Evolutionary conservation across 805 yeast genomes (phyloP).

Genomic region (Zygoascus biomembranicola): DNA sequence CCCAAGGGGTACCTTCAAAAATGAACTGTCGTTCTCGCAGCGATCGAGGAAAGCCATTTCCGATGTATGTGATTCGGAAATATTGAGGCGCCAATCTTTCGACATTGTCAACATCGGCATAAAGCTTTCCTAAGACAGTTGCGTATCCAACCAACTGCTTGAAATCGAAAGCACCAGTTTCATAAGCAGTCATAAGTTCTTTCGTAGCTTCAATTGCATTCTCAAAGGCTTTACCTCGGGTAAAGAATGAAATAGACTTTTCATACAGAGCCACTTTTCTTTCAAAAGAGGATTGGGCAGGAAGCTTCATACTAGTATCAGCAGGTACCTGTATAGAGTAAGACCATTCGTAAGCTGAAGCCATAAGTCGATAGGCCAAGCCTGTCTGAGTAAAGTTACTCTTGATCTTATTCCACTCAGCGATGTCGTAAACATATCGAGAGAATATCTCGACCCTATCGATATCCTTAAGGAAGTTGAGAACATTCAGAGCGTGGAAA

Average conservation of each 20-base stretch:
- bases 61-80: constrained; percentile 72
- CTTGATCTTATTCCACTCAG: constrained; percentile 51
- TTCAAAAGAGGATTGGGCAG: constrained; percentile 73
- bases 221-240: constrained; percentile 65
- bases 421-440: constrained; percentile 69
- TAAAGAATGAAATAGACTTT: constrained; percentile 60
- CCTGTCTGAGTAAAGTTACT: constrained; percentile 75
- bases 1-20: constrained; percentile 81
- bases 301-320: constrained; percentile 58
- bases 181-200: constrained; percentile 69
- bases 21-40: constrained; percentile 70
- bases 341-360: constrained; percentile 66
- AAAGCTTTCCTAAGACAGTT: constrained; percentile 58
- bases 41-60: constrained; percentile 75
- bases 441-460: constrained; percentile 73
- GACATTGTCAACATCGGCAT: constrained; percentile 53
- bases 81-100: constrained; percentile 71
- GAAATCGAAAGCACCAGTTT: constrained; percentile 63
- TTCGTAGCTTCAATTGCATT: constrained; percentile 73
- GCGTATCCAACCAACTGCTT: constrained; percentile 67
- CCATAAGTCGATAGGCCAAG: constrained; percentile 65
- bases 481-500: constrained; percentile 66
- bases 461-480: constrained; percentile 68
- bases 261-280: constrained; percentile 67
- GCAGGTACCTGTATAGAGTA: constrained; percentile 43